phyloP scores from a whole-genome alignment of 2,329 filamentous ascomycete genomes.

The Xylaria digitata region DNA sequence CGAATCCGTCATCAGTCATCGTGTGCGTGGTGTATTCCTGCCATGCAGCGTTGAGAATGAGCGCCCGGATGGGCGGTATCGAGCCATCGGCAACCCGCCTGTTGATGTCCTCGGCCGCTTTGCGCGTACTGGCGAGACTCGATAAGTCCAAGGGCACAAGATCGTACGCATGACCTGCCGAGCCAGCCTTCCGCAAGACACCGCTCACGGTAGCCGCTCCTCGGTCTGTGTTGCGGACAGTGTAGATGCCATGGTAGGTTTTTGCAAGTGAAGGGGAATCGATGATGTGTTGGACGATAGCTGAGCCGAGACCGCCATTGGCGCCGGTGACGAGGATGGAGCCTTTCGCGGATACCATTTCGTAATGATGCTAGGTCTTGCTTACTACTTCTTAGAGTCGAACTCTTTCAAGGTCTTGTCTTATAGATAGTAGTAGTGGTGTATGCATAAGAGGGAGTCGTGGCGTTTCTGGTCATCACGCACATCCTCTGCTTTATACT shows the following conservation, averaged over 20 bases:
- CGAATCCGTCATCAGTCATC: slow-evolving; percentile 51
- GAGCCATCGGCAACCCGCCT: slow-evolving; percentile 37
- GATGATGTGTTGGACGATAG: slow-evolving; percentile 35
- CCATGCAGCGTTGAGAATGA: slow-evolving; percentile 42
- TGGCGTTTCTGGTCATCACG: background rate
- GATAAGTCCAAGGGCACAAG: slow-evolving; percentile 37
- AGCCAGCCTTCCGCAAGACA: slow-evolving; percentile 21
- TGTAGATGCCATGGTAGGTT: slow-evolving; percentile 36
- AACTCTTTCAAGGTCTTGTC: too few relatives aligned
- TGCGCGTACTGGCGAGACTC: slow-evolving; percentile 36
- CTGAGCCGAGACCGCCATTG: slow-evolving; percentile 41
- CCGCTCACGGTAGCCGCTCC: slow-evolving; percentile 24
- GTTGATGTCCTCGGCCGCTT: slow-evolving; percentile 39
- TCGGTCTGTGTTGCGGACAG: slow-evolving; percentile 33
- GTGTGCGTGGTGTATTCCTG: slow-evolving; percentile 45
- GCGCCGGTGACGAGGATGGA: slow-evolving; percentile 42
- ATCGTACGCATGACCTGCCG: slow-evolving; percentile 30
- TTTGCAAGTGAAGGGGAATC: slow-evolving; percentile 16
- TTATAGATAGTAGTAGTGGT: too few relatives aligned
- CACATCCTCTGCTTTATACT: background rate
- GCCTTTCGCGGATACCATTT: slow-evolving; percentile 32
- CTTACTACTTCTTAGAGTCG: background rate
- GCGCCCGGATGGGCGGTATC: slow-evolving; percentile 46
- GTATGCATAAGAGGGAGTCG: background rate
- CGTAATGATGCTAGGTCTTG: background rate